These are phyloP conservation scores for Umbelopsis sp. DNA, from an alignment of 371 early-diverging fungal species.

Conservation along the genomic window DNA sequence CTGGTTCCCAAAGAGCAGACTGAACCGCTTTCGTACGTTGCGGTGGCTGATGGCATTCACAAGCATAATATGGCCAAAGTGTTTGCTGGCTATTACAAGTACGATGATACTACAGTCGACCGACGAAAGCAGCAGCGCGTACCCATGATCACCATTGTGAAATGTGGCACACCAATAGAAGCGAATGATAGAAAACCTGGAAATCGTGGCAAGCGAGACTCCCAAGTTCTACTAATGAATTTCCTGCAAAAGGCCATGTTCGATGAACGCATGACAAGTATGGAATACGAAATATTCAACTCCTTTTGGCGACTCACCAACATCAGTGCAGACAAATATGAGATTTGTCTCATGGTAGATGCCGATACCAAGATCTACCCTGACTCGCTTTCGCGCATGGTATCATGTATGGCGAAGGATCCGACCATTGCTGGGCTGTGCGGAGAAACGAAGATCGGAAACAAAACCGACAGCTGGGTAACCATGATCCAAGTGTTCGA, in stretches of 20 bases:
- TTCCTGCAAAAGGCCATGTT: conserved; percentile 96
- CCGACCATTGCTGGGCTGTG: conserved; percentile 79
- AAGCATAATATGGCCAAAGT: conserved; percentile 96
- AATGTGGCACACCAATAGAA: conserved; percentile 89
- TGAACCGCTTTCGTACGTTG: conserved; percentile 81
- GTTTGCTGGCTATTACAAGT: conserved; percentile 88
- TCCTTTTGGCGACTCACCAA: conserved; percentile 85
- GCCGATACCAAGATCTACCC: conserved; percentile 93
- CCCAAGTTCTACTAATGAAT: conserved; percentile 97
- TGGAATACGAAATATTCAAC: conserved; percentile 95
- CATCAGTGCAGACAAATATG: conserved; percentile 86
- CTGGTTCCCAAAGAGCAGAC: conserved; percentile 70
- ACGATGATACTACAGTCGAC: conserved; percentile 58
- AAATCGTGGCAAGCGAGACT: conserved; percentile 99
- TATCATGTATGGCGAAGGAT: conserved; percentile 78
- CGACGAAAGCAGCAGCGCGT: conserved; percentile 60
- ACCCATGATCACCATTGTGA: conserved; percentile 91
- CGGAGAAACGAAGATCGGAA: conserved; percentile 88
- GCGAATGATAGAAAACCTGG: conserved; percentile 75
- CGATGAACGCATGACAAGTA: conserved; percentile 92
- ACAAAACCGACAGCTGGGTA: conserved; percentile 85
- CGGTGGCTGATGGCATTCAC: conserved; percentile 92
- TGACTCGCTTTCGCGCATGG: conserved; percentile 76
- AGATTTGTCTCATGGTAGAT: conserved; percentile 95
- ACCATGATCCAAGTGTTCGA: conserved; percentile 95